These are phyloP conservation scores for Sphaerobolus stellatus DNA, from an alignment of 1,284 basidiomycete genomes.

Conservation along the genomic window DNA sequence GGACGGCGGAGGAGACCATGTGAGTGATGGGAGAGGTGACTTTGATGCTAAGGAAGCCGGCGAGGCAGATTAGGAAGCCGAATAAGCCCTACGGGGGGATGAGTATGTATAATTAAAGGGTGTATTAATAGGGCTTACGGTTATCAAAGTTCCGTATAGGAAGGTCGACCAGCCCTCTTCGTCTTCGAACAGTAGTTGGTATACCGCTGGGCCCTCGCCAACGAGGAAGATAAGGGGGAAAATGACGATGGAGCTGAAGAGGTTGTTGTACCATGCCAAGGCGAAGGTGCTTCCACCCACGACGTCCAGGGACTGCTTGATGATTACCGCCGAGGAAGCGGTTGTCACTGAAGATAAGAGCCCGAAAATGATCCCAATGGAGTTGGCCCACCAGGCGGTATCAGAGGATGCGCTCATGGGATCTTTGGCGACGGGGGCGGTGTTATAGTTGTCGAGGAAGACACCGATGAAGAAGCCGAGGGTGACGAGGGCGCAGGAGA, in stretches of 20 bases:
- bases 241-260: slow-evolving; percentile 60
- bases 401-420: slow-evolving; percentile 38
- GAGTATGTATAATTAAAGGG: background rate
- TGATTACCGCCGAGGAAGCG: slow-evolving; percentile 80
- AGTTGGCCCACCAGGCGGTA: no score
- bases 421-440: slow-evolving; percentile 53
- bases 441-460: slow-evolving; percentile 66
- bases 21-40: slow-evolving; percentile 91
- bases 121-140: slow-evolving; percentile 43
- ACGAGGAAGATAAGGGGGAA: slow-evolving; percentile 68
- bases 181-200: slow-evolving; percentile 53
- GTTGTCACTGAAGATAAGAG: slow-evolving; percentile 76
- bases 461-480: slow-evolving; percentile 84
- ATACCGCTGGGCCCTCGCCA: slow-evolving; percentile 67
- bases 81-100: slow-evolving; percentile 58
- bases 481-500: slow-evolving; percentile 74
- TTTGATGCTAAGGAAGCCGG: slow-evolving; percentile 86
- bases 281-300: slow-evolving; percentile 77
- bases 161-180: slow-evolving; percentile 59
- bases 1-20: slow-evolving; percentile 86
- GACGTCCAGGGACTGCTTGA: slow-evolving; percentile 74
- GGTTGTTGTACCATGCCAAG: slow-evolving; percentile 83
- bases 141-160: slow-evolving; percentile 73
- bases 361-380: slow-evolving; percentile 69
- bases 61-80: slow-evolving; percentile 88